Evolutionary conservation across 345 rosid genomes (phyloP).

Genomic region (Populus ilicifolia): DNA sequence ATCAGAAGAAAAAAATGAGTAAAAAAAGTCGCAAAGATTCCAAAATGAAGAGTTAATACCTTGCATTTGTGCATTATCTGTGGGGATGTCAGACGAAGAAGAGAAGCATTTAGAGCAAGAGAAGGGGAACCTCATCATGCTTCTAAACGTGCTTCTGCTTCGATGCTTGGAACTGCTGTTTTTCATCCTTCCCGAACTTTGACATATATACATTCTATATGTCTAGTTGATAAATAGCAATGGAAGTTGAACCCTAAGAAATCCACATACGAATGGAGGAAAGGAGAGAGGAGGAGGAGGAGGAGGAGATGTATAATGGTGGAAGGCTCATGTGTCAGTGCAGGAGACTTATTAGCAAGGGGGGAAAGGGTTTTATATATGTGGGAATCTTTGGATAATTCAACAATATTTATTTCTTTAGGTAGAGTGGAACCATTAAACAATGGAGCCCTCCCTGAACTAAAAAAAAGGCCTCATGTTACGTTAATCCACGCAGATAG

Average conservation of each 20-base stretch:
- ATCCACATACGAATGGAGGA: neutral
- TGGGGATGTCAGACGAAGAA: slow-evolving; percentile 7
- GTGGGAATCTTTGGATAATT: too few species aligned
- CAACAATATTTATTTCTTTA: too few species aligned
- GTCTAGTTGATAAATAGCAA: neutral
- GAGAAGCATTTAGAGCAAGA: slow-evolving; percentile 10
- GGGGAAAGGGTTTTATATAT: neutral
- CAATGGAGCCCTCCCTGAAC: neutral
- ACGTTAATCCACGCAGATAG: neutral
- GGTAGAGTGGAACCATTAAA: neutral
- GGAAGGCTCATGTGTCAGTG: neutral
- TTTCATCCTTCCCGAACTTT: neutral
- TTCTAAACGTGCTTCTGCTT: neutral
- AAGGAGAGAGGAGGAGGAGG: neutral
- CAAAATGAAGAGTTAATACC: neutral
- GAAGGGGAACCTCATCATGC: neutral
- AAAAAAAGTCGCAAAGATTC: neutral
- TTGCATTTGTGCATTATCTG: neutral
- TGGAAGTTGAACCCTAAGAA: neutral
- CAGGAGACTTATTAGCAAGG: neutral
- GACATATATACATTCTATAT: neutral
- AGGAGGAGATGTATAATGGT: neutral
- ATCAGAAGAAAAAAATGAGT: too few species aligned
- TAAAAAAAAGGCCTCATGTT: neutral
- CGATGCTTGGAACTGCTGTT: neutral